Evolutionary conservation across 164 flowering plant species (phyloP).

Genomic region (Aristolochia contorta): DNA sequence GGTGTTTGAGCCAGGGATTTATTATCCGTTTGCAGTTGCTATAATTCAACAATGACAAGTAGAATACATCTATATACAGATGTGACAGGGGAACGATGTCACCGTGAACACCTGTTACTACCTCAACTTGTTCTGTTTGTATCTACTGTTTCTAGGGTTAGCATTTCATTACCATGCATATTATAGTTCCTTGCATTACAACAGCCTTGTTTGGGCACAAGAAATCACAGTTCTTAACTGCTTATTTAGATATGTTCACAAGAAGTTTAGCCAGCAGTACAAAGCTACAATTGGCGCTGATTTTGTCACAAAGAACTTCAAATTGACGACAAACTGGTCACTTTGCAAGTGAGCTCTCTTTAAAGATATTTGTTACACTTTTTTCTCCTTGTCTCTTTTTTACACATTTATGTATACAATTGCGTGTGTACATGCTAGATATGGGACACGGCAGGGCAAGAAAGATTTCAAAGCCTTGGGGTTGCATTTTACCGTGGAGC

Average conservation of each 20-base stretch:
- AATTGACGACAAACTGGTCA: slow-evolving; percentile 75
- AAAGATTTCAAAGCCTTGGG: slow-evolving; percentile 94
- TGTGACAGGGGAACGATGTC: not conserved
- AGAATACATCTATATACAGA: not conserved
- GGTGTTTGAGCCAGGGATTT: too few species aligned
- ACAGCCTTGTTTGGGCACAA: not conserved
- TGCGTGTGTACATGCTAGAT: slow-evolving; percentile 34
- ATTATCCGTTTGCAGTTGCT: too few species aligned
- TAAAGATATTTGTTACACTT: not conserved
- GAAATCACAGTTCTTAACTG: slow-evolving; percentile 15
- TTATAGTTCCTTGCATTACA: not conserved
- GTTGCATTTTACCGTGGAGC: slow-evolving; percentile 97
- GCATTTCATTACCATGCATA: not conserved
- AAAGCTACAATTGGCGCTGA: slow-evolving; percentile 98
- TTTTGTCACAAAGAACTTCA: slow-evolving; percentile 89
- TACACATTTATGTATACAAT: not conserved
- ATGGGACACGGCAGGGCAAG: slow-evolving; percentile 99
- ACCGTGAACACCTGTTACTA: not conserved
- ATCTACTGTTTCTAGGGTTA: not conserved
- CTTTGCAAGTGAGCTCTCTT: slow-evolving; percentile 48
- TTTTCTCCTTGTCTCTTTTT: not conserved
- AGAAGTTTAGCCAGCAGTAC: slow-evolving; percentile 85
- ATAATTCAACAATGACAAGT: not conserved
- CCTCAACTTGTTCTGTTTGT: not conserved
- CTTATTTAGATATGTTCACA: slow-evolving; percentile 65